Percentiles rank a stretch among this genome's conserved stretches.
phyloP scores from a whole-genome alignment of 1,284 basidiomycete species.

The Ceratobasidium sp. region DNA sequence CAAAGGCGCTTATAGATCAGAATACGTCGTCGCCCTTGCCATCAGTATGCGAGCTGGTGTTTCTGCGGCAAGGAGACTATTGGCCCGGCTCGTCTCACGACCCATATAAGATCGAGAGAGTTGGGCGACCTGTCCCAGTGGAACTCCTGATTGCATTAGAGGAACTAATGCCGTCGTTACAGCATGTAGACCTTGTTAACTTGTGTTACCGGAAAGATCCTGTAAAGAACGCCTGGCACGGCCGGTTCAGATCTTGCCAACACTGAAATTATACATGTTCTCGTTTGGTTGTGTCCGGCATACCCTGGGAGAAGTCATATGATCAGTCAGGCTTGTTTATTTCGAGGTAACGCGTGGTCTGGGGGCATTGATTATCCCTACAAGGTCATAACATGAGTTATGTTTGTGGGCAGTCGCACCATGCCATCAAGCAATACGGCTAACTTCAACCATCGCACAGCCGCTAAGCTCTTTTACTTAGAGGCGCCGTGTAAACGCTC shows the following conservation, averaged over 20 bases:
- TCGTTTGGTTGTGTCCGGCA: too few species aligned
- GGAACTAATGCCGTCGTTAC: background rate
- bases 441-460: too few species aligned
- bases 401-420: too few species aligned
- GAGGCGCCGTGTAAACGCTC: too few species aligned
- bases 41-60: conserved; percentile 12
- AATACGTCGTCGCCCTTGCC: background rate
- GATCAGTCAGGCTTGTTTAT: too few species aligned
- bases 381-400: too few species aligned
- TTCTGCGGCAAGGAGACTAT: conserved; percentile 14
- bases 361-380: too few species aligned
- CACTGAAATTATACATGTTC: too few species aligned
- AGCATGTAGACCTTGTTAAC: conserved; percentile 8
- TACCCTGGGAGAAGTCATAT: too few species aligned
- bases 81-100: conserved; percentile 14
- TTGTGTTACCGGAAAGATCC: conserved; percentile 4
- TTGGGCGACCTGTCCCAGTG: background rate
- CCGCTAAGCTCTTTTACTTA: too few species aligned
- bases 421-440: too few species aligned
- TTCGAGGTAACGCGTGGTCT: too few species aligned
- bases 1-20: background rate
- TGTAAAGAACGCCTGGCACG: background rate
- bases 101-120: conserved; percentile 12
- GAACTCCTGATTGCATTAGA: conserved; percentile 8
- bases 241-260: background rate